These are phyloP conservation scores for Dactylellina cionopaga DNA, from an alignment of 2,329 filamentous ascomycete species.

Conservation along the genomic window DNA sequence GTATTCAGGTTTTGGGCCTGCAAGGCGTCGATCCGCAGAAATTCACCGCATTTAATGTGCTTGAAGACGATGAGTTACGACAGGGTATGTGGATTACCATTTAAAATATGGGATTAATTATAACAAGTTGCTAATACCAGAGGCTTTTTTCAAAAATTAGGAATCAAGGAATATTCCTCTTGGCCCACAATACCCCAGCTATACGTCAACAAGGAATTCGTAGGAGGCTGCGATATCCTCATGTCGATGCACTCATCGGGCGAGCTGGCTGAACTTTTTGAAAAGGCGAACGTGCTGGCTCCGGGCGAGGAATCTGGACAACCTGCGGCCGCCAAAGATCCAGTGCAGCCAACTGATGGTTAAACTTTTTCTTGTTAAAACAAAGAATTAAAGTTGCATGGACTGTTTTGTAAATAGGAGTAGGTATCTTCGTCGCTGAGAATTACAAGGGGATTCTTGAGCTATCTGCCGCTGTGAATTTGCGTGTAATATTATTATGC, in stretches of 20 bases:
- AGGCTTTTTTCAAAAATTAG: conserved; percentile 62
- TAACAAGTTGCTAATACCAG: background rate
- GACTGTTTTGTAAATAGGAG: no score
- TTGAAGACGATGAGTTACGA: conserved; percentile 88
- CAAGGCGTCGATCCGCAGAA: conserved; percentile 95
- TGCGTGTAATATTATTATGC: conserved; percentile 20
- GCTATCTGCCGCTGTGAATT: no score
- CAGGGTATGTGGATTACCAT: conserved; percentile 72
- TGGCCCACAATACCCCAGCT: conserved; percentile 99
- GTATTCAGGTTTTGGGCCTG: conserved; percentile 91
- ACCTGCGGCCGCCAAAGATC: conserved; percentile 7
- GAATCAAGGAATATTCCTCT: conserved; percentile 98
- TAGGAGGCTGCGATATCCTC: conserved; percentile 97
- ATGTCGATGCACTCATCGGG: conserved; percentile 98
- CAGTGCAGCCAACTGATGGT: conserved; percentile 10
- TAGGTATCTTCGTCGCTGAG: no score
- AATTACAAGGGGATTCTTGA: no score
- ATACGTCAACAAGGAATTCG: conserved; percentile 93
- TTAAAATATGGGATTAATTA: no score
- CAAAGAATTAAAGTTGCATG: no score
- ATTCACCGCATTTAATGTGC: conserved; percentile 97
- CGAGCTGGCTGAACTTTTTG: conserved; percentile 87
- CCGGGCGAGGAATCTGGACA: conserved; percentile 65
- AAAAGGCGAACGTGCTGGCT: conserved; percentile 88
- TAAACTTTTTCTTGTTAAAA: background rate